Base-by-base conservation (phyloP, 306 rosid species). In the Hippophae tibetana region DNA sequence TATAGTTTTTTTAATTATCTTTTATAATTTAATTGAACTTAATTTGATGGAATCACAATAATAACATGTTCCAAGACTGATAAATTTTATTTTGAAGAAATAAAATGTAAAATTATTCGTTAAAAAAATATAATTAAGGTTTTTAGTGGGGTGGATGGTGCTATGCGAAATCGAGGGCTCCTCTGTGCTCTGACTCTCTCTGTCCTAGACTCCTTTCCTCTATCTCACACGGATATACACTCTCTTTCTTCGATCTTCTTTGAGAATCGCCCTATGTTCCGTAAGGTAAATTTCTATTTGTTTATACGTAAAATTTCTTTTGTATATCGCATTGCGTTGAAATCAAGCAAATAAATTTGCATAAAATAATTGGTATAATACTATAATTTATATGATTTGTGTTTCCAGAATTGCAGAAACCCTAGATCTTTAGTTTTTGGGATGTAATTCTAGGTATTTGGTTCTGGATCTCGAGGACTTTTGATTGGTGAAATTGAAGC, bases 131-230 rank as follows among this genome's bases (percentile, higher is more conserved):
- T 26, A 18, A 44, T 54, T 65, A 64, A 74, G 78, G 78, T 66
- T 63, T 46, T 43, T 65, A 76, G 72, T 78, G 73, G 73, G 79
- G 80, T 69, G 76, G 74, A 66, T 63, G 74, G 23, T 18, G 23
- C 23, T 18, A 69, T 76, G 90, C 81, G 70, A 79, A 74, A 72
- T 76, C 58, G 64, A 57, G 84, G 90, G 86, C 66, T 70, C 58
- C 55, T 66, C 59, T 66, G 69, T 48, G 56, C 38, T 52, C 56
- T 18, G 23, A 18, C 23, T 18, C 23, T 18, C 23, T 18, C 1
- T 52, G 0, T 26, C 46, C 13, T 31, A 44, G 43, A 10, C 43
- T 60, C 18, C 26, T 14, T 5, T 23, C n/a, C n/a, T 10, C 52
- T 10, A 31, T 9, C 63, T 64, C 41, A 58, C 47, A 54, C 65